phyloP scores from a whole-genome alignment of 345 rosid species.

The Syzygium grande region DNA sequence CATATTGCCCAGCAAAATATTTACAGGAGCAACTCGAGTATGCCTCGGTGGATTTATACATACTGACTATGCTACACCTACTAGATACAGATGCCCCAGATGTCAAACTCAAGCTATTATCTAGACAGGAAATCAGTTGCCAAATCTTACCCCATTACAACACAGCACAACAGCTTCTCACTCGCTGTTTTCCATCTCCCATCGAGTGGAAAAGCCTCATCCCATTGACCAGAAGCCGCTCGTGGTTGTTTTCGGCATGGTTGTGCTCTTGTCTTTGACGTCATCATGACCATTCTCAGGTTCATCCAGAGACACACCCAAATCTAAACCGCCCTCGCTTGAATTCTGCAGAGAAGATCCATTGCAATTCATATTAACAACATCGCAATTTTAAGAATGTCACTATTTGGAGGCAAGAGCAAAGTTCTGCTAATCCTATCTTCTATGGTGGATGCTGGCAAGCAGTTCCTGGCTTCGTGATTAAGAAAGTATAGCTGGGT shows the following conservation, averaged over 20 bases:
- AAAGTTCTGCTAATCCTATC: not conserved
- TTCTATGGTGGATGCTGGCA: not conserved
- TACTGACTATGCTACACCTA: not conserved
- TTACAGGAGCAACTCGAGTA: not conserved
- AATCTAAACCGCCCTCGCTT: slow-evolving; percentile 30
- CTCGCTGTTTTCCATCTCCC: not conserved
- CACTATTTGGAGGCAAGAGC: not conserved
- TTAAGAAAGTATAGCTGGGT: not conserved
- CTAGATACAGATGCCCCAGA: not conserved
- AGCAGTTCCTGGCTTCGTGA: not conserved
- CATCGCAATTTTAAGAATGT: not conserved
- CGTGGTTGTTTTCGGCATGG: not conserved
- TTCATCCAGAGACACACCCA: slow-evolving; percentile 53
- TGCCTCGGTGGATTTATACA: not conserved
- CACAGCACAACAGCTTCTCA: not conserved
- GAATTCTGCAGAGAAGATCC: slow-evolving; percentile 35
- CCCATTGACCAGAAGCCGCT: not conserved
- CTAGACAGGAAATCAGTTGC: not conserved
- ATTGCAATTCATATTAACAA: not conserved
- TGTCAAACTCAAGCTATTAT: not conserved
- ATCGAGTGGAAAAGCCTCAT: not conserved
- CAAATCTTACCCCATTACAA: not conserved
- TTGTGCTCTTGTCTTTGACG: not conserved
- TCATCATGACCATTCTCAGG: slow-evolving; percentile 8
- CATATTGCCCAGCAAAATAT: not conserved